A percentile compares a stretch with the other conserved stretches of the same genome.
Evolutionary conservation across 1,284 basidiomycete genomes (phyloP).

Genomic region (Trametes hirsuta): DNA sequence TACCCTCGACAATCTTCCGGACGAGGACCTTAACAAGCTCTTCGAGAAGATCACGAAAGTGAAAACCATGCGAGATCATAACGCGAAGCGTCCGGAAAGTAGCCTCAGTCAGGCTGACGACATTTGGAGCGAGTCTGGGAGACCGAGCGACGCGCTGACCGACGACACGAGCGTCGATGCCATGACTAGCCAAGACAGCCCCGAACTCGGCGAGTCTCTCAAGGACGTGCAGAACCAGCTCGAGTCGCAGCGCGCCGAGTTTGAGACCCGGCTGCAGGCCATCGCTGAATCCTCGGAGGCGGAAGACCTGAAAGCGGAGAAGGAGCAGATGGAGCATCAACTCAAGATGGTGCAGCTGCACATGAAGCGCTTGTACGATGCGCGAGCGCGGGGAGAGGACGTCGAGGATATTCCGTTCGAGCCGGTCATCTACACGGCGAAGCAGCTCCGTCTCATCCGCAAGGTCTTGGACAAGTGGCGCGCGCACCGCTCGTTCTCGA

Average conservation of each 20-base stretch:
- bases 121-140: conserved; percentile 80
- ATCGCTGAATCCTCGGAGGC: conserved; percentile 75
- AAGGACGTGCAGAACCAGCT: conserved; percentile 74
- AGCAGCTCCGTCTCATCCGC: conserved; percentile 78
- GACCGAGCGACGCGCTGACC: conserved; percentile 76
- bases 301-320: conserved; percentile 85
- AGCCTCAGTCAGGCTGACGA: conserved; percentile 85
- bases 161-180: conserved; percentile 86
- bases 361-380: conserved; percentile 82
- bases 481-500: conserved; percentile 80
- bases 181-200: conserved; percentile 65
- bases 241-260: conserved; percentile 49
- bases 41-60: conserved; percentile 93
- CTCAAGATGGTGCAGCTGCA: conserved; percentile 80
- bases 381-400: conserved; percentile 79
- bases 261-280: conserved; percentile 71
- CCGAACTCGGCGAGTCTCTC: conserved; percentile 63
- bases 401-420: conserved; percentile 66
- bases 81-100: conserved; percentile 79
- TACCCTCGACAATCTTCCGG: conserved; percentile 86
- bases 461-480: conserved; percentile 87
- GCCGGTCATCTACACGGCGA: conserved; percentile 80
- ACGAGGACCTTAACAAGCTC: conserved; percentile 91
- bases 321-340: conserved; percentile 90
- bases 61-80: conserved; percentile 84